Conservation (phyloP, 345 rosid genomes). For the Firmiana major region DNA sequence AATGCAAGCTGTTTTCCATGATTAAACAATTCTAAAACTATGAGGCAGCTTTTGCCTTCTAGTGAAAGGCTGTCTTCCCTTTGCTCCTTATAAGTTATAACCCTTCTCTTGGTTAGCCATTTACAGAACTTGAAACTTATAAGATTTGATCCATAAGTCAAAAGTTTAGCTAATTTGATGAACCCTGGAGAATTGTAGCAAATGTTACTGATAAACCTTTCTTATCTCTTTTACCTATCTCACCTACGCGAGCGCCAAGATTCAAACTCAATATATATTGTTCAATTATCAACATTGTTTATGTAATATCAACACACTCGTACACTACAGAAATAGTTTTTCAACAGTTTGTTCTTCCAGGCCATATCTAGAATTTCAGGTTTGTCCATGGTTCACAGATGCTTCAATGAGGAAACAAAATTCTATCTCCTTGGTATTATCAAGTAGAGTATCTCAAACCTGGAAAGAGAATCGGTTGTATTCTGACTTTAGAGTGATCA, state of each 20-base stretch:
- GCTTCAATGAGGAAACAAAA: neutral
- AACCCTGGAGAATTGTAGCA: neutral
- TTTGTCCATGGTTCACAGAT: neutral
- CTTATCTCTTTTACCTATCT: neutral
- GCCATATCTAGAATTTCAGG: neutral
- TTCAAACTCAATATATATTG: neutral
- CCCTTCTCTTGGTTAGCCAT: neutral
- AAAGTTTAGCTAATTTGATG: neutral
- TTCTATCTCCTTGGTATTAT: no score
- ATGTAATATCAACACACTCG: no score
- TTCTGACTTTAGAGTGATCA: neutral
- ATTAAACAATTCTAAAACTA: neutral
- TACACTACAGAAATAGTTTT: neutral
- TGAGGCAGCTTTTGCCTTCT: neutral
- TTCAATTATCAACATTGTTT: neutral
- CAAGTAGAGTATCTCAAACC: no score
- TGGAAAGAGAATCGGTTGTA: neutral
- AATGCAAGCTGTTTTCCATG: neutral
- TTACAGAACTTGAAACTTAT: neutral
- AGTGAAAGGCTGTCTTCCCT: neutral
- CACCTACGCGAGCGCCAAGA: neutral
- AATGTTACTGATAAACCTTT: neutral
- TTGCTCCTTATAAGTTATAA: no score
- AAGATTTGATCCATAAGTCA: neutral
- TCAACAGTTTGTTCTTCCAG: neutral